A percentile compares a stretch with the other conserved stretches of the same genome.
Conservation (phyloP, 2,329 filamentous ascomycete species). For the Diaporthe citrichinensis region DNA sequence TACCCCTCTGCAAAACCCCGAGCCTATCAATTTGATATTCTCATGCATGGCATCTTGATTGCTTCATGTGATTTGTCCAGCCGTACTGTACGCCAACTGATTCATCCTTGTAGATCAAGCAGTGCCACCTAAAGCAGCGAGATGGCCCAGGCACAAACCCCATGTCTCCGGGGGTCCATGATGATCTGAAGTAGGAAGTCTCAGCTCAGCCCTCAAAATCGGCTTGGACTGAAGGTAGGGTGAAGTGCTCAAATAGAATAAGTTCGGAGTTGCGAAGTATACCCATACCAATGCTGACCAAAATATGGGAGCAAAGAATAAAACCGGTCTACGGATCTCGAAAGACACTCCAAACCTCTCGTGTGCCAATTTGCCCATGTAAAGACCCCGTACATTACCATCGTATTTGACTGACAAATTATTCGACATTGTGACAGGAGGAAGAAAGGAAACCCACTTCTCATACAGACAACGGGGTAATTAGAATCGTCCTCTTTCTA, state of each 20-base stretch:
- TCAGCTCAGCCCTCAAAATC: neutral
- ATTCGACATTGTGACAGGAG: neutral
- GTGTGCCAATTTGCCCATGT: neutral
- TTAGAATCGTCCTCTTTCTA: too few species aligned
- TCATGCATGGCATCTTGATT: neutral
- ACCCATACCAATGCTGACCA: neutral
- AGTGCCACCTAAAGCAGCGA: neutral
- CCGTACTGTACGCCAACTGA: neutral
- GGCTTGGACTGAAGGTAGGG: too few species aligned
- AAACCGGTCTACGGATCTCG: neutral
- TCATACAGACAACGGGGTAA: too few species aligned
- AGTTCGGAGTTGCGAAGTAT: neutral
- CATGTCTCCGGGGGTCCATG: neutral
- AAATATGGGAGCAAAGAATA: neutral
- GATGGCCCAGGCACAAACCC: neutral
- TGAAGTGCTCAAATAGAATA: neutral
- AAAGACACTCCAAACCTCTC: neutral
- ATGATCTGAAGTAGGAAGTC: neutral
- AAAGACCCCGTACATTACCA: neutral
- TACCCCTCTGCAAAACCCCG: neutral
- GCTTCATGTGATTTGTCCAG: neutral
- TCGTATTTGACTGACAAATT: neutral
- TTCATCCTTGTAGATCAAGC: neutral
- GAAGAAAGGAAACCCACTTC: neutral
- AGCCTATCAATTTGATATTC: neutral